Evolutionary conservation across 1,139 yeast species (phyloP).

Genomic region (Torulaspora globosa): DNA sequence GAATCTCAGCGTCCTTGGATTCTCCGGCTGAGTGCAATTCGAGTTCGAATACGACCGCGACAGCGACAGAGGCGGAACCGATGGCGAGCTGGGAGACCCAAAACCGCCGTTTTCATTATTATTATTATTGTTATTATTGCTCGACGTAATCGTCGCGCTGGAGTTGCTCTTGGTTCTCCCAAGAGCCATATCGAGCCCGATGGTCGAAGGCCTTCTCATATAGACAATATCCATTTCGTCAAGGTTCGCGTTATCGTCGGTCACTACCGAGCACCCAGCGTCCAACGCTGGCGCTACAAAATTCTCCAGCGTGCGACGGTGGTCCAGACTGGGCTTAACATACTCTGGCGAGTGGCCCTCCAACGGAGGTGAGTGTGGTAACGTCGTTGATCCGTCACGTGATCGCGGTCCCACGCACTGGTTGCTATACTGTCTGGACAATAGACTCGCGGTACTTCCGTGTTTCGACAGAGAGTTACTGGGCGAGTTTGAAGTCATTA

Average conservation of each 20-base stretch:
- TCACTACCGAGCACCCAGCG: slow-evolving; percentile 64
- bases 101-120: slow-evolving; percentile 8
- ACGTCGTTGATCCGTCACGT: slow-evolving; percentile 12
- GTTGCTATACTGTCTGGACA: slow-evolving; percentile 15
- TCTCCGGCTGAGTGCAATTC: slow-evolving; percentile 3
- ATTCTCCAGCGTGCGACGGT: slow-evolving; percentile 57
- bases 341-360: slow-evolving; percentile 11
- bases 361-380: slow-evolving; percentile 13
- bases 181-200: slow-evolving; percentile 58
- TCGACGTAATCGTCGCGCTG: slow-evolving; percentile 16
- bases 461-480: slow-evolving; percentile 12
- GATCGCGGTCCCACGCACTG: slow-evolving; percentile 9
- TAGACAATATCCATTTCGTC: slow-evolving; percentile 68
- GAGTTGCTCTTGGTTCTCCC: slow-evolving; percentile 40
- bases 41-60: slow-evolving; percentile 12
- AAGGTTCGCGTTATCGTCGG: slow-evolving; percentile 53
- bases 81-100: neutral
- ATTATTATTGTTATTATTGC: slow-evolving; percentile 6
- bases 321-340: slow-evolving; percentile 25
- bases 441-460: slow-evolving; percentile 14
- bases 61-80: slow-evolving; percentile 10
- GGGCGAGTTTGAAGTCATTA: slow-evolving; percentile 11
- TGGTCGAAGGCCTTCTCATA: slow-evolving; percentile 59
- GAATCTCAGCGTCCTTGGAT: slow-evolving; percentile 45
- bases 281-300: slow-evolving; percentile 81